phyloP scores from a whole-genome alignment of 2,329 filamentous ascomycete species.

The Lecanicillium sp. region DNA sequence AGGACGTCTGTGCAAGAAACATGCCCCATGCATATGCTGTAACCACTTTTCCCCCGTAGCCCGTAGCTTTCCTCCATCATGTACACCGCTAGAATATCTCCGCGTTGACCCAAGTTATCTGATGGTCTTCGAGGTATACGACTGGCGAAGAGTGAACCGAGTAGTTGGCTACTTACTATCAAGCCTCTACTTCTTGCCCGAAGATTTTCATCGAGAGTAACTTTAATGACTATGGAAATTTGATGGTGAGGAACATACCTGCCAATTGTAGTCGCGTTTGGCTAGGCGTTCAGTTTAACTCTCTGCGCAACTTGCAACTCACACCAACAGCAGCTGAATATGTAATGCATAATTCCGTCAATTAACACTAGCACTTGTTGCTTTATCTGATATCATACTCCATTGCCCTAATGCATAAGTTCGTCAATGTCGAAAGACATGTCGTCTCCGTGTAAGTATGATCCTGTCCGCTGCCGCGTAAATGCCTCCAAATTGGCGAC shows the following conservation, averaged over 20 bases:
- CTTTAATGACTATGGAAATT: conserved; percentile 65
- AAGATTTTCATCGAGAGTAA: conserved; percentile 67
- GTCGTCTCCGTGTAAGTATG: background rate
- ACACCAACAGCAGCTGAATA: background rate
- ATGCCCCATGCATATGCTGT: background rate
- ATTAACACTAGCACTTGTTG: conserved; percentile 11
- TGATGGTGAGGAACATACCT: conserved; percentile 73
- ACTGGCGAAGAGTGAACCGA: conserved; percentile 74
- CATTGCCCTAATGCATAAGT: background rate
- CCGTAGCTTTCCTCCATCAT: background rate
- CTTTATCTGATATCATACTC: conserved; percentile 8
- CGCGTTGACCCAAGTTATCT: conserved; percentile 61
- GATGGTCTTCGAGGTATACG: conserved; percentile 89
- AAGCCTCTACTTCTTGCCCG: conserved; percentile 61
- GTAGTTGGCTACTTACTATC: conserved; percentile 38
- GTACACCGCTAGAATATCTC: conserved; percentile 75
- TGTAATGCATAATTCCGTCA: conserved; percentile 7
- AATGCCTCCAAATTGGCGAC: background rate
- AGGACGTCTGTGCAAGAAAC: background rate
- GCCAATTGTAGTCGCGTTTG: no score
- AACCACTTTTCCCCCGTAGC: background rate
- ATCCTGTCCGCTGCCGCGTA: conserved; percentile 4
- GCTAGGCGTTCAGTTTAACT: no score
- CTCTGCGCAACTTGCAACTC: no score
- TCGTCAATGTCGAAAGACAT: conserved; percentile 5